phyloP scores from a whole-genome alignment of 192 early-diverging fungal species.

The Backusella parvicylindrica region DNA sequence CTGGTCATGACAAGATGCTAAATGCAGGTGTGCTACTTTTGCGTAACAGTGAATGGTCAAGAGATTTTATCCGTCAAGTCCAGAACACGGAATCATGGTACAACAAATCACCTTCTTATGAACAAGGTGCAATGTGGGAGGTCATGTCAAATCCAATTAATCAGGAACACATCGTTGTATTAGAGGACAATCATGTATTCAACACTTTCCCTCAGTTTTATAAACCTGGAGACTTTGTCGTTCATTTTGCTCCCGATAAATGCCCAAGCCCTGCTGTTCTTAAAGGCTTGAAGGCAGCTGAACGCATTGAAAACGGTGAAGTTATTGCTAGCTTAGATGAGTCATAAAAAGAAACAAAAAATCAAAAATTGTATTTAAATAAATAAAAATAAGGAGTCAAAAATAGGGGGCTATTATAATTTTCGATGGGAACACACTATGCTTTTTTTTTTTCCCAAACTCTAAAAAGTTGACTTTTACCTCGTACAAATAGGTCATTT shows the following conservation, averaged over 20 bases:
- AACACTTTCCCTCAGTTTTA: slow-evolving; percentile 55
- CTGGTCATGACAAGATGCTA: slow-evolving; percentile 45
- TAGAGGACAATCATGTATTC: slow-evolving; percentile 55
- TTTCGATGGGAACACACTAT: background rate
- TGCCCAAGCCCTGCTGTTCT: slow-evolving; percentile 49
- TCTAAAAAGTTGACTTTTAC: background rate
- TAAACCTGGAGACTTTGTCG: slow-evolving; percentile 45
- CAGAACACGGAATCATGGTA: slow-evolving; percentile 41
- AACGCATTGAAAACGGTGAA: slow-evolving; percentile 18
- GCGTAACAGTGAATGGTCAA: slow-evolving; percentile 53
- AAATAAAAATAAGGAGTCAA: background rate
- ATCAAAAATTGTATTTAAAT: background rate
- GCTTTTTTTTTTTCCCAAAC: background rate
- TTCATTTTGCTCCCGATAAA: slow-evolving; percentile 55
- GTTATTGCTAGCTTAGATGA: slow-evolving; percentile 5
- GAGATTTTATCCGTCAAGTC: slow-evolving; percentile 41
- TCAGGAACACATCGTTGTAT: slow-evolving; percentile 32
- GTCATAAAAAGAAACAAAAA: background rate
- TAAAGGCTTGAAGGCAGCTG: slow-evolving; percentile 34
- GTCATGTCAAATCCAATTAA: slow-evolving; percentile 39
- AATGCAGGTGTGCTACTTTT: slow-evolving; percentile 60
- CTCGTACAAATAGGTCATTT: background rate
- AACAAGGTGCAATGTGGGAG: slow-evolving; percentile 60
- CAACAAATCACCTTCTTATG: slow-evolving; percentile 34
- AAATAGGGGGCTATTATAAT: background rate